Evolutionary conservation across 164 flowering plant species (phyloP), one percentile per base, ranked within the genome.

Genomic region (Aristolochia fimbriata): DNA sequence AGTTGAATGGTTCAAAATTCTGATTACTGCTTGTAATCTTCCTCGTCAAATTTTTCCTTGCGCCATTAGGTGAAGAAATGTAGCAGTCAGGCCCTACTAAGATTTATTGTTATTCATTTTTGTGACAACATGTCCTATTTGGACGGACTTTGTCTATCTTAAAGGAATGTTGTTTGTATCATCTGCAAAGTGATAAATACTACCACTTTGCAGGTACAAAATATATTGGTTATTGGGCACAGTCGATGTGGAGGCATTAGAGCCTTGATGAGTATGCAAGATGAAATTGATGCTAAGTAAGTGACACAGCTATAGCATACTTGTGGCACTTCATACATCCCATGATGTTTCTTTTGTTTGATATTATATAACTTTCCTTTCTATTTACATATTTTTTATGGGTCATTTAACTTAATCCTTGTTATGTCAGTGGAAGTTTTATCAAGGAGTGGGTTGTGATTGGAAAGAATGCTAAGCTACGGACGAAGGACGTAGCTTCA

Each of bases 201-300:
- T 55, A 30, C 5, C 45, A 55, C 31, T 55, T 30, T 69, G 64
- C 75, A 93, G 99, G 97, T 93, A 62, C 80, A 77, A 65, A 86
- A 93, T 62, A 77, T 93, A 59, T 68, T 90, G 27, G 82, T 93
- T 37, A 73, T 85, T 71, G 99, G 99, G 48, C 99, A 93, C 71
- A 88, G 93, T 65, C 71, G 93, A 50, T 94, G 99, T 69, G 97
- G 96, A 52, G 99, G 99, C 57, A 93, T 91, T 52, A 83, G 75
- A 55, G 97, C 99, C 31, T 85, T 93, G 15, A 93, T 93, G 96
- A 83, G 92, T 57, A 82, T 90, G 96, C 71, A 73, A 48, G 95
- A 90, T 45, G 88, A 85, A 65, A 79, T 0, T 54, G 72, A 74
- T 65, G 71, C 89, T 58, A 84, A 93, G 96, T 90, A 62, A 48